These are phyloP conservation scores for Chlamydomonas asymmetrica DNA, from an alignment of 139 green algal species.

Conservation along the genomic window DNA sequence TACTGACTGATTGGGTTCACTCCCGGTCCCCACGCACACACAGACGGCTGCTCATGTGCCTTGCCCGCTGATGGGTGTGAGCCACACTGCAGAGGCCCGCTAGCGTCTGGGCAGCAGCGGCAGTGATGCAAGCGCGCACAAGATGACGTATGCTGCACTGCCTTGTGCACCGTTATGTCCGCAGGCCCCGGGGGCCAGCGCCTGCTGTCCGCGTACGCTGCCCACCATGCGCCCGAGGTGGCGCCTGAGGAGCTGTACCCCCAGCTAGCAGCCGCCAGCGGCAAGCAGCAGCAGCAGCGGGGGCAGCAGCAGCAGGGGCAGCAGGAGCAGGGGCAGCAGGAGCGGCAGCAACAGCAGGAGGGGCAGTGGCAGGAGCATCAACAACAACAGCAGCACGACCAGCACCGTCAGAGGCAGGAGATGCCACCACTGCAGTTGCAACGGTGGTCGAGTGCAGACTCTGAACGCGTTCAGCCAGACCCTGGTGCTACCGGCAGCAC, in stretches of 20 bases:
- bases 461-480: no score
- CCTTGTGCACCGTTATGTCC: no score
- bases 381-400: conserved; percentile 12
- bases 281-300: conserved; percentile 27
- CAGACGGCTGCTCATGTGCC: no score
- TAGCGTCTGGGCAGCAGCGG: no score
- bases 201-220: conserved; percentile 24
- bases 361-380: background rate
- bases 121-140: no score
- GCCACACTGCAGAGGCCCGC: no score
- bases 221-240: conserved; percentile 11
- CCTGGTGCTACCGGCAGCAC: no score
- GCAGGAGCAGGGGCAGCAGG: background rate
- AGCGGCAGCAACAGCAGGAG: conserved; percentile 7
- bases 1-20: no score
- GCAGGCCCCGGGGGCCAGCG: conserved; percentile 16
- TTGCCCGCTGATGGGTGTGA: no score
- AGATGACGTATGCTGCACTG: no score
- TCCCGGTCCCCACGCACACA: no score
- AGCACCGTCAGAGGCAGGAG: conserved; percentile 5
- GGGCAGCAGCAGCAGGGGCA: conserved; percentile 17
- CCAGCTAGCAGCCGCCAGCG: background rate
- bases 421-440: background rate
- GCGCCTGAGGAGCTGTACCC: conserved; percentile 43
- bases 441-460: no score